Conservation (phyloP, 352 stramenopile genomes). For the Phytophthora pistaciae region DNA sequence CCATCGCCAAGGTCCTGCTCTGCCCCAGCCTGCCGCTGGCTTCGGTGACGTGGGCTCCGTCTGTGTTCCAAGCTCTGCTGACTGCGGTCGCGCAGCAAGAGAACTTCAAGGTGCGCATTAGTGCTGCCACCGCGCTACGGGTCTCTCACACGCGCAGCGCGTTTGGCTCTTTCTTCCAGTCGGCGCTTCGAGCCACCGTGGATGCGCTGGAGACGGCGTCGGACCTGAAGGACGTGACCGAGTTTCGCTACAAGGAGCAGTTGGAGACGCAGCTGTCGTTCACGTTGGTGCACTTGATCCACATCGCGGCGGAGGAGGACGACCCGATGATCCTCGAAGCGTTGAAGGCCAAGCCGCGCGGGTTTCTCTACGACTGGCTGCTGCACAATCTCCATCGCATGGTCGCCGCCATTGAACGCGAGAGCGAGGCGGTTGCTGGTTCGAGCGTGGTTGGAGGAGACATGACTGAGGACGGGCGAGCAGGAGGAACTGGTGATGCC, state of each 20-base stretch:
- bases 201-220: conserved; percentile 88
- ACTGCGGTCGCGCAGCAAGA: conserved; percentile 86
- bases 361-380: conserved; percentile 91
- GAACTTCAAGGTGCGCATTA: conserved; percentile 92
- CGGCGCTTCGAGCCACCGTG: conserved; percentile 65
- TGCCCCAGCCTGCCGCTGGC: conserved; percentile 82
- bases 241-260: conserved; percentile 93
- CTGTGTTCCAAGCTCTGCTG: conserved; percentile 80
- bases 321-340: conserved; percentile 74
- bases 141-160: conserved; percentile 72
- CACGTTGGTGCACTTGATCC: conserved; percentile 84
- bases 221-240: conserved; percentile 87
- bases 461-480: conserved; percentile 29
- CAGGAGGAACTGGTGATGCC: conserved; percentile 50
- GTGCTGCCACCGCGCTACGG: conserved; percentile 77
- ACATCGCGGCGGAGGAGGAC: conserved; percentile 79
- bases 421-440: conserved; percentile 37
- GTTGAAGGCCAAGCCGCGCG: conserved; percentile 68
- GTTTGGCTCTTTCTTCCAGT: conserved; percentile 80
- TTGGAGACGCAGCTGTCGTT: conserved; percentile 90
- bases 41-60: conserved; percentile 78
- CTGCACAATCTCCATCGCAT: conserved; percentile 90
- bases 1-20: conserved; percentile 88
- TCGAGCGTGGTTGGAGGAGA: conserved; percentile 41
- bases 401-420: conserved; percentile 70